A percentile compares a stretch with the other conserved stretches of the same genome.
phyloP scores from a whole-genome alignment of 2,329 filamentous ascomycete species.

The Xylaria polymorpha region DNA sequence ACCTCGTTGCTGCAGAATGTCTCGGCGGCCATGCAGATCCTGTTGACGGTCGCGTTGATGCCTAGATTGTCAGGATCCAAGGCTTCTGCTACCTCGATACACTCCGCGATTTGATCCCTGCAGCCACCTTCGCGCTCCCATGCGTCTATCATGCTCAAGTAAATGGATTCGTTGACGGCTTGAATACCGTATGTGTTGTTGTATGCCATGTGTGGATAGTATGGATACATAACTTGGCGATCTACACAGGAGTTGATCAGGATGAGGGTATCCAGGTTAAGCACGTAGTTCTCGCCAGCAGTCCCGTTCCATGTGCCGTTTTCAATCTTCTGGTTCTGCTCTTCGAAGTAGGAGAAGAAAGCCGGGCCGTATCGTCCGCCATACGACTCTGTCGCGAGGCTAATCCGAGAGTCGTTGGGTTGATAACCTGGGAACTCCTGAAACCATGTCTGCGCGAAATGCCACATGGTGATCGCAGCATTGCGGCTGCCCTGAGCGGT shows the following conservation, averaged over 20 bases:
- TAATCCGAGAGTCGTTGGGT: conserved; percentile 68
- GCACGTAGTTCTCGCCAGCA: conserved; percentile 46
- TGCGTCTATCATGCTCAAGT: conserved; percentile 47
- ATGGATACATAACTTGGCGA: conserved; percentile 55
- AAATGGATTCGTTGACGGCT: conserved; percentile 49
- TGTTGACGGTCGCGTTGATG: conserved; percentile 58
- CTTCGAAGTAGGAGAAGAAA: conserved; percentile 48
- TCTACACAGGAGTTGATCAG: conserved; percentile 70
- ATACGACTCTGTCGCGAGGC: conserved; percentile 51
- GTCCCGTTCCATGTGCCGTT: conserved; percentile 48
- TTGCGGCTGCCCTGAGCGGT: conserved; percentile 62
- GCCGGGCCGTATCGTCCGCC: conserved; percentile 51
- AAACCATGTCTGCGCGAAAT: conserved; percentile 70
- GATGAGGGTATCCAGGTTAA: conserved; percentile 57
- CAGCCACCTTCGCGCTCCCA: conserved; percentile 58
- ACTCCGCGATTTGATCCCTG: conserved; percentile 63
- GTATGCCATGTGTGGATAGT: conserved; percentile 57
- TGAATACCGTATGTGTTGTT: conserved; percentile 55
- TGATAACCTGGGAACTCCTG: conserved; percentile 65
- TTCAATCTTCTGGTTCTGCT: conserved; percentile 50
- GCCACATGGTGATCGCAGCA: conserved; percentile 68
- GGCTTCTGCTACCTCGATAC: conserved; percentile 58
- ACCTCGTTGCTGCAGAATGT: conserved; percentile 45
- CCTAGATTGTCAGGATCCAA: conserved; percentile 63
- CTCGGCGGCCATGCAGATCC: conserved; percentile 52